Evolutionary conservation across 2,329 filamentous ascomycete genomes (phyloP).

Genomic region (Ceratocystis colombiana): DNA sequence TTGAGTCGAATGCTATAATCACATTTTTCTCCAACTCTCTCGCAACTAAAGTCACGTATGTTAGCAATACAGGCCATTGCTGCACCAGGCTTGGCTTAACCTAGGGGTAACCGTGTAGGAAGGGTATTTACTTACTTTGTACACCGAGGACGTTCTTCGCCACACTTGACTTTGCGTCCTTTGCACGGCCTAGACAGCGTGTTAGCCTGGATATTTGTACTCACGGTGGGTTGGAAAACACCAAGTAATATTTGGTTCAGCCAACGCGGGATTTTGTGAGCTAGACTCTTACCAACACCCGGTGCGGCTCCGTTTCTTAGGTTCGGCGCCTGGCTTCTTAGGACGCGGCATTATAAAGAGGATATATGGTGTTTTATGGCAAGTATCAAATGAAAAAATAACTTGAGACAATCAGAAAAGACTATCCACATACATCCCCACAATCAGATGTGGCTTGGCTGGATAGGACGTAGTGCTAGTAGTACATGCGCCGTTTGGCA

Average conservation of each 20-base stretch:
- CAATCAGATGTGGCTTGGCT: not conserved
- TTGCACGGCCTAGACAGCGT: slow-evolving; percentile 58
- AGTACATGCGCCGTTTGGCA: slow-evolving; percentile 14
- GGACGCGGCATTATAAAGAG: slow-evolving; percentile 35
- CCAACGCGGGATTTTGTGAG: not conserved
- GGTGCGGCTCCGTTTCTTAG: slow-evolving; percentile 39
- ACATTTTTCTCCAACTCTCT: slow-evolving; percentile 60
- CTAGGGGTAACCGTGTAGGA: not conserved
- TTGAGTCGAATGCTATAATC: slow-evolving; percentile 75
- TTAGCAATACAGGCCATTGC: slow-evolving; percentile 1
- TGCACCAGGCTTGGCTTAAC: not conserved
- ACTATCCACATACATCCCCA: not conserved
- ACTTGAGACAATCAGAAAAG: not conserved
- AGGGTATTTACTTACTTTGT: slow-evolving; percentile 42
- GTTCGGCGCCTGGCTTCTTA: slow-evolving; percentile 38
- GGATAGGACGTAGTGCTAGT: slow-evolving; percentile 2
- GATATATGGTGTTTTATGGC: not conserved
- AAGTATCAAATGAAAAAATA: not conserved
- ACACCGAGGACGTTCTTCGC: slow-evolving; percentile 65
- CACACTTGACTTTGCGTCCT: slow-evolving; percentile 62
- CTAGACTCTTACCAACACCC: slow-evolving; percentile 37
- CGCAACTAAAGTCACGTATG: slow-evolving; percentile 41
- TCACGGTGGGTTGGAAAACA: not conserved
- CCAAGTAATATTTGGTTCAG: not conserved
- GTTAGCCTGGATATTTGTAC: not conserved